Base-by-base conservation (phyloP, 2,329 filamentous ascomycete genomes). In the Aureobasidium sp. region DNA sequence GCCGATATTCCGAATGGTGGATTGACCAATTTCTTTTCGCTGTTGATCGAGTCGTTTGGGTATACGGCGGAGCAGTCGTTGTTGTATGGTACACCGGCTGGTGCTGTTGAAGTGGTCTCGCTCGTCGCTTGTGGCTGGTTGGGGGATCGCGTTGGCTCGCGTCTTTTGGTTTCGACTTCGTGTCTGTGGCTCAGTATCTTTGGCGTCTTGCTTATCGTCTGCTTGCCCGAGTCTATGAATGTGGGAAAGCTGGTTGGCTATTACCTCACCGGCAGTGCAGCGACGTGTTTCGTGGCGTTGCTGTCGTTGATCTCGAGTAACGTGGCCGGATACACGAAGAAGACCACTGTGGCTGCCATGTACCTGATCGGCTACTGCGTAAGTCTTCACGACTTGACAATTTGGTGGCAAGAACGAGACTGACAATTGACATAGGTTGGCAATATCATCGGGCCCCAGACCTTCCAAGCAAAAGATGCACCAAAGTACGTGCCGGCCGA, bases 251-350 rank as follows among this genome's bases (percentile, higher is more conserved):
- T 80, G 2, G 82, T 80, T 0, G 83, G 83, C 0, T 86, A 84
- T 64, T 87, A 86, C 66, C 68, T 87, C 45, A 84, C 79, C 0
- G 75, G 79, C 61, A 76, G 80, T 1, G 74, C 72, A 12, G 75
- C 82, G 0, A 81, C 80, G 1, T 74, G 79, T 0, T 86, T 86
- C 57, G 81, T 85, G 1, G 79, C 79, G 4, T 66, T 86, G 16
- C 66, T 86, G 6, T 80, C 79, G 19, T 71, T 86, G 32, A 79
- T 86, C 52, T 75, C 77, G 2, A 79, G 78, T 12, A 87, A 87
- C 54, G 71, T 80, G 0, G 78, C 78, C 3, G 76, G 76, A 1
- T 76, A 75, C 56, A 81, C 79, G 11, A 81, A 81, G 66, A 81
- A 81, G 65, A 80, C 78, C 0, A 80, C 78, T 0, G 73, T 78